Evolutionary conservation across 495 filamentous ascomycete species (phyloP).

Genomic region (Amniculicola lignicola): DNA sequence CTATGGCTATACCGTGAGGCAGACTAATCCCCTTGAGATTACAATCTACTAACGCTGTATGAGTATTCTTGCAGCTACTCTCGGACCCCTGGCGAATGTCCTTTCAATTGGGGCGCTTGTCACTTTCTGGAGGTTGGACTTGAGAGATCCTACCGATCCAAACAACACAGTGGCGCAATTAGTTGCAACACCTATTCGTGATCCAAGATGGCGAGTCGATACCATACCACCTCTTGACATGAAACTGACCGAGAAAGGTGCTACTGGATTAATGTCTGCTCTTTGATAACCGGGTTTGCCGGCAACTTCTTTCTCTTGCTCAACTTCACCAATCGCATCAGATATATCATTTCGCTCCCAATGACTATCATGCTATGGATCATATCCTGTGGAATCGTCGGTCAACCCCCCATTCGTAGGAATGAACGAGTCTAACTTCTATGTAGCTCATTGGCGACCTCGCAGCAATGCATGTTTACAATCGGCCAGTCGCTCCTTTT

Average conservation of each 20-base stretch:
- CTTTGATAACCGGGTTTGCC: conserved; percentile 60
- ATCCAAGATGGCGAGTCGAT: conserved; percentile 35
- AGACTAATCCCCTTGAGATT: not conserved
- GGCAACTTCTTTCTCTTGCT: conserved; percentile 68
- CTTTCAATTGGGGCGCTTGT: conserved; percentile 71
- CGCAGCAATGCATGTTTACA: conserved; percentile 56
- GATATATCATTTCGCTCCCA: conserved; percentile 73
- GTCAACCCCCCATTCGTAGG: conserved; percentile 28
- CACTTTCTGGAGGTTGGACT: conserved; percentile 57
- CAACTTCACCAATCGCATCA: conserved; percentile 76
- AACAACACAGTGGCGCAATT: conserved; percentile 39
- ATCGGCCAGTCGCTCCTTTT: conserved; percentile 52
- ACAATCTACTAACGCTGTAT: not conserved
- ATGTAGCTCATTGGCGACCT: conserved; percentile 62
- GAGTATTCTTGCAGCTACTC: conserved; percentile 61
- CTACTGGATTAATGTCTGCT: conserved; percentile 56
- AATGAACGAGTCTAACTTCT: not conserved
- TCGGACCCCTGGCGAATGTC: conserved; percentile 70
- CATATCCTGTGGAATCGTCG: conserved; percentile 61
- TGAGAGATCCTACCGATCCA: conserved; percentile 35
- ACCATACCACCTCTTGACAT: not conserved
- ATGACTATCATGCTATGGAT: conserved; percentile 67
- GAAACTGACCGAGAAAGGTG: conserved; percentile 27
- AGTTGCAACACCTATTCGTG: conserved; percentile 42
- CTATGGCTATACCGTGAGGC: conserved; percentile 61